These are phyloP conservation scores for Pestalotiopsis sp. DNA, from an alignment of 2,329 filamentous ascomycete genomes.

Conservation along the genomic window DNA sequence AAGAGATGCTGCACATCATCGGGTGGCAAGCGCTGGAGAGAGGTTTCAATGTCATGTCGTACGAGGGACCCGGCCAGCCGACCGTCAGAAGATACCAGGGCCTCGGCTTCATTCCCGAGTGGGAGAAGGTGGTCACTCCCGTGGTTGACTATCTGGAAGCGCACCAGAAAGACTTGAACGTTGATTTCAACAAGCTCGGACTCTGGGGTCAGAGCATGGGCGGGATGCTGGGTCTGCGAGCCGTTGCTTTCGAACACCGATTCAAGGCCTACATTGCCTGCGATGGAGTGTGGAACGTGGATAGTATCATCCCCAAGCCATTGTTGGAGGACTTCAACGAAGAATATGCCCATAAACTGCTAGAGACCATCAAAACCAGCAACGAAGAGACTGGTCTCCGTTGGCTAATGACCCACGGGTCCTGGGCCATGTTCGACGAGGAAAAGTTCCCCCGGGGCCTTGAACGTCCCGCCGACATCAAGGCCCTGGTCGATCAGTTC, in stretches of 20 bases:
- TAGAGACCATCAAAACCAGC: background rate
- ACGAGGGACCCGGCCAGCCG: constrained; percentile 49
- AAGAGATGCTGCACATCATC: constrained; percentile 43
- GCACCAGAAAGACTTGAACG: background rate
- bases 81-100: constrained; percentile 42
- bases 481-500: background rate
- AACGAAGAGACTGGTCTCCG: background rate
- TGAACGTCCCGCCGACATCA: background rate
- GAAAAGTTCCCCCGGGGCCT: background rate
- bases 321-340: background rate
- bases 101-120: constrained; percentile 38
- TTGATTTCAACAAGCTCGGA: constrained; percentile 35
- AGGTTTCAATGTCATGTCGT: constrained; percentile 47
- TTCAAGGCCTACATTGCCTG: constrained; percentile 41
- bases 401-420: background rate
- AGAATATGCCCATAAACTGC: background rate
- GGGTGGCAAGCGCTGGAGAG: constrained; percentile 38
- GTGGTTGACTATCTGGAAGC: background rate
- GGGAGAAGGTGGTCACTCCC: constrained; percentile 1
- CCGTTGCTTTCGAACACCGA: constrained; percentile 46
- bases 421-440: background rate
- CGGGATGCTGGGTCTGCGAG: constrained; percentile 41
- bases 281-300: constrained; percentile 40
- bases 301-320: background rate
- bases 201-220: constrained; percentile 46